Base-by-base conservation (phyloP, 305 asterid species). In the Nicotiana rustica region DNA sequence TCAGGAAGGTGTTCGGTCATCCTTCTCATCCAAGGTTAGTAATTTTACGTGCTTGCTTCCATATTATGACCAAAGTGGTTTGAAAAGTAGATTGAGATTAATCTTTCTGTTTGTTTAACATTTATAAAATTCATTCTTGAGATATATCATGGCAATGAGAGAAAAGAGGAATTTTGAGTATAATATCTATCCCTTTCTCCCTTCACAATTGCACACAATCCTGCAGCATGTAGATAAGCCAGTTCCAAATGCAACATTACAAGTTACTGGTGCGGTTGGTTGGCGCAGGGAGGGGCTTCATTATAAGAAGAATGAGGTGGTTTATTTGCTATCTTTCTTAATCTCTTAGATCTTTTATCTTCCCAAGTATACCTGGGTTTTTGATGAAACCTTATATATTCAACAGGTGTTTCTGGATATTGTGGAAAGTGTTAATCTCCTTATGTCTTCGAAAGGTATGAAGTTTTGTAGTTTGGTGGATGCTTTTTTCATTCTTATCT, bases 201-300 rank as follows among this genome's bases (percentile, higher is more conserved):
- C 66, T 17, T 76, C 17, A 29, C 31, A 29, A 76, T 55, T 44
- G 66, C 52, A 55, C 66, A 76, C 1, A 52, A 81, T 85, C 59
- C 78, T 86, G 82, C 89, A 96, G 99, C 86, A 95, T 88, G 79
- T 92, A 66, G 99, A 96, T 84, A 96, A 87, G 86, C 98, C 98
- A 79, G 98, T 96, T 66, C 98, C 98, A 33, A 96, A 96, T 92
- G 99, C 99, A 57, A 96, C 99, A 84, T 89, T 96, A 81, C 99
- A 95, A 92, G 99, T 96, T 83, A 95, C 98, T 73, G 99, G 99
- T 84, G 99, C 99, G 82, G 99, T 96, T 87, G 99, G 99, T 78
- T 96, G 99, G 99, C 97, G 98, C 38, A 89, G 99, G 89, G 98
- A 96, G 89, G 99, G 99, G 75, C 98, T 96, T 85, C 91, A 82